These are phyloP conservation scores for Beauveria sp. DNA, from an alignment of 2,329 filamentous ascomycete genomes.

Conservation along the genomic window DNA sequence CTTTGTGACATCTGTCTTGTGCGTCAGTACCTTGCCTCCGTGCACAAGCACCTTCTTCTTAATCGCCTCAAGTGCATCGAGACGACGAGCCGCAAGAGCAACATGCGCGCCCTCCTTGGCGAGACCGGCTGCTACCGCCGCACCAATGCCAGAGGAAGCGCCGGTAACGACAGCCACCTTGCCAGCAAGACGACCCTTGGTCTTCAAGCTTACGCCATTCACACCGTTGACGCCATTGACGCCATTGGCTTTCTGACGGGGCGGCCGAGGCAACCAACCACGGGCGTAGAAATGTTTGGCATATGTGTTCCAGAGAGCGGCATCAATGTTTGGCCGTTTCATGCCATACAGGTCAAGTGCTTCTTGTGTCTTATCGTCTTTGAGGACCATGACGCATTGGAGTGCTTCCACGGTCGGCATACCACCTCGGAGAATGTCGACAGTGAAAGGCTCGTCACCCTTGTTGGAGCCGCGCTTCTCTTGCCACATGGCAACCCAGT, in stretches of 20 bases:
- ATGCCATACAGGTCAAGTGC: slow-evolving; percentile 45
- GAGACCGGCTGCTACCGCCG: slow-evolving; percentile 62
- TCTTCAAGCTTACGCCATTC: slow-evolving; percentile 12
- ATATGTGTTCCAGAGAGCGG: slow-evolving; percentile 66
- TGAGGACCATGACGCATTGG: slow-evolving; percentile 62
- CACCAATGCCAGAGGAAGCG: slow-evolving; percentile 72
- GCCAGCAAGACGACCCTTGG: slow-evolving; percentile 54
- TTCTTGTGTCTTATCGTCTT: slow-evolving; percentile 60
- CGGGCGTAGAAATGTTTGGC: slow-evolving; percentile 72
- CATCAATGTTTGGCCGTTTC: slow-evolving; percentile 61
- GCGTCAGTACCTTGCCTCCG: slow-evolving; percentile 59
- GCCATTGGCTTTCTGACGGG: slow-evolving; percentile 36
- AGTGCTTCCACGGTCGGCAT: slow-evolving; percentile 72
- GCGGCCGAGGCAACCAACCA: slow-evolving; percentile 64
- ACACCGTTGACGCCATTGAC: slow-evolving; percentile 11
- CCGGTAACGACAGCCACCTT: slow-evolving; percentile 71
- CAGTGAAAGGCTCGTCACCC: slow-evolving; percentile 65
- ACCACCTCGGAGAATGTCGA: slow-evolving; percentile 71
- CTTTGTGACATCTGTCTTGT: slow-evolving; percentile 66
- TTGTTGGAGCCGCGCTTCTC: slow-evolving; percentile 59
- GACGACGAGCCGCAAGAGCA: slow-evolving; percentile 63
- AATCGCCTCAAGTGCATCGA: slow-evolving; percentile 59
- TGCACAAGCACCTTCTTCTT: slow-evolving; percentile 50
- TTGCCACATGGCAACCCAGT: slow-evolving; percentile 68
- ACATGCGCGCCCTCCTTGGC: slow-evolving; percentile 65